Conservation (phyloP, 2,329 filamentous ascomycete species). For the Colletotrichum orchidophilum region DNA sequence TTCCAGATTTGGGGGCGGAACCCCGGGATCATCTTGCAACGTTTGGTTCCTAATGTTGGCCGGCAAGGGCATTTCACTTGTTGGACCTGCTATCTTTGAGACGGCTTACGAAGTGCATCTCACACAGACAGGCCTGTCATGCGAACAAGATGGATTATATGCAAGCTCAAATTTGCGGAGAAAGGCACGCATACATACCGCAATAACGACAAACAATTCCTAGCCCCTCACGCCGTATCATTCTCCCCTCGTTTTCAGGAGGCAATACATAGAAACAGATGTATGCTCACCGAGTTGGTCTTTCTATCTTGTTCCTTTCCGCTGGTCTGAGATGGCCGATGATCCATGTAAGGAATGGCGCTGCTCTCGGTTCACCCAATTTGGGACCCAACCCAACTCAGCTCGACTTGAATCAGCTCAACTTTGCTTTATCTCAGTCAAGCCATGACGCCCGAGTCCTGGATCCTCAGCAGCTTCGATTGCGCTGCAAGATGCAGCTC, state of each 20-base stretch:
- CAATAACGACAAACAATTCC: background rate
- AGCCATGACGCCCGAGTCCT: constrained; percentile 9
- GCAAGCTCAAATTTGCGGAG: background rate
- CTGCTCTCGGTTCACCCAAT: too few relatives aligned
- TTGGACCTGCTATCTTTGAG: background rate
- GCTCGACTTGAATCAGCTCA: background rate
- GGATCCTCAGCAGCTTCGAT: background rate
- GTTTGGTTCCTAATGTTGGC: constrained; percentile 6
- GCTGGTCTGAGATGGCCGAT: background rate
- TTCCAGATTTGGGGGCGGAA: constrained; percentile 18
- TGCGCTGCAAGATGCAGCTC: background rate
- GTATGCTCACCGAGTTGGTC: background rate
- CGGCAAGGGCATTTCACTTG: background rate
- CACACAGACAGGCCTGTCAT: constrained; percentile 11
- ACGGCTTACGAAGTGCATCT: background rate
- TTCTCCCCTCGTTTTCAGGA: background rate
- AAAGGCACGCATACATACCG: background rate
- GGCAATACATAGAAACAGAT: background rate
- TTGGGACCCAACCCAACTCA: background rate
- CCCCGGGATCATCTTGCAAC: constrained; percentile 7
- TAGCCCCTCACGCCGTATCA: background rate
- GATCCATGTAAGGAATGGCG: background rate
- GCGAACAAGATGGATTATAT: background rate
- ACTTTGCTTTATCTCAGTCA: background rate
- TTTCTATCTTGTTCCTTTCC: background rate